Percentiles rank a stretch among this genome's conserved stretches.
Evolutionary conservation across 805 yeast genomes (phyloP).

Genomic region (Kodamaea lidongshanica): DNA sequence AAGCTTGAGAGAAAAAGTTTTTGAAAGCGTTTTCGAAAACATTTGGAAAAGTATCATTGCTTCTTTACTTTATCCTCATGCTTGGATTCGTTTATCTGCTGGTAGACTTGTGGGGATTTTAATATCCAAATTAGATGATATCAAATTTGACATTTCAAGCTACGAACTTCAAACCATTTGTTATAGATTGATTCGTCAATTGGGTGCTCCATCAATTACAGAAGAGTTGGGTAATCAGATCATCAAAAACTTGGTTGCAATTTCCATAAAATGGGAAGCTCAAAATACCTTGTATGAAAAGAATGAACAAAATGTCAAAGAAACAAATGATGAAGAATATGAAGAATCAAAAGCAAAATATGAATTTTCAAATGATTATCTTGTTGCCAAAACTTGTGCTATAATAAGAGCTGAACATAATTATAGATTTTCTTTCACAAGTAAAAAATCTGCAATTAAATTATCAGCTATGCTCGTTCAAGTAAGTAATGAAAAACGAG

Average conservation of each 20-base stretch:
- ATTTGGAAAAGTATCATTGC: constrained; percentile 51
- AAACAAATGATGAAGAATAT: constrained; percentile 11
- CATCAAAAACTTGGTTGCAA: constrained; percentile 58
- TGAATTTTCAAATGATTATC: constrained; percentile 48
- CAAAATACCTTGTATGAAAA: constrained; percentile 31
- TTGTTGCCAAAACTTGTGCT: constrained; percentile 54
- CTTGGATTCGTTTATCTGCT: constrained; percentile 78
- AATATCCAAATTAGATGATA: constrained; percentile 35
- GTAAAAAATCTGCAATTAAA: constrained; percentile 68
- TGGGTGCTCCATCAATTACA: constrained; percentile 71
- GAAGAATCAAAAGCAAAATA: constrained; percentile 18
- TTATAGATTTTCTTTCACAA: constrained; percentile 44
- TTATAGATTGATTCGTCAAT: constrained; percentile 64
- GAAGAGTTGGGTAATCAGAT: constrained; percentile 57
- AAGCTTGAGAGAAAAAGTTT: constrained; percentile 27
- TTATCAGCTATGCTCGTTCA: constrained; percentile 60
- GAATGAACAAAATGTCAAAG: constrained; percentile 14
- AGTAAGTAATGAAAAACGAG: constrained; percentile 37
- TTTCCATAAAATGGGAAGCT: constrained; percentile 58
- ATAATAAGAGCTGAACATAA: constrained; percentile 61
- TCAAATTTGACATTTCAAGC: constrained; percentile 30
- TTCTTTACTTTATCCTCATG: constrained; percentile 73
- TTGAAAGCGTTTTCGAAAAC: constrained; percentile 21
- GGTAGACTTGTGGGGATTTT: constrained; percentile 52
- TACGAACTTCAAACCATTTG: constrained; percentile 62